Evolutionary conservation across 2,329 filamentous ascomycete species (phyloP).

Genomic region (Passalora sequoiae): DNA sequence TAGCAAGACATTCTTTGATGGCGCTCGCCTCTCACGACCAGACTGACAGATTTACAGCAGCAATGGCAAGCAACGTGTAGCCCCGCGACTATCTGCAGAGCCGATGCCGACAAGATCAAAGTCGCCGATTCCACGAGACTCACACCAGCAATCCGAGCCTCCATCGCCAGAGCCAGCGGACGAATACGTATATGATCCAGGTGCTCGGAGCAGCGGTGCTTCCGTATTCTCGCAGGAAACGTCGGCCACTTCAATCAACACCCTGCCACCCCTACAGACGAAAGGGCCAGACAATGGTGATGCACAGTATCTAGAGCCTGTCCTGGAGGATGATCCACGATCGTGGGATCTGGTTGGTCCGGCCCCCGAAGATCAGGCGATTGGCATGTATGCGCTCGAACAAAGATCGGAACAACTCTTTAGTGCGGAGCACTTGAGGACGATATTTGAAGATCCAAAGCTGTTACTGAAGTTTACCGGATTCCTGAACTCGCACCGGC

Average conservation of each 20-base stretch:
- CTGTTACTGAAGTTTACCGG: constrained; percentile 62
- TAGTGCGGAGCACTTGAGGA: constrained; percentile 58
- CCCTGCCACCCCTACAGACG: constrained; percentile 41
- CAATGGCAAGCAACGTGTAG: constrained; percentile 7
- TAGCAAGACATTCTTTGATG: too few relatives aligned
- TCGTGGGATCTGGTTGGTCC: constrained; percentile 52
- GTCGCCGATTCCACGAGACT: constrained; percentile 7
- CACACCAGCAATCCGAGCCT: constrained; percentile 6
- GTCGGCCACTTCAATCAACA: constrained; percentile 33
- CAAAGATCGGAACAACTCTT: constrained; percentile 61
- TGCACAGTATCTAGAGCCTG: constrained; percentile 41
- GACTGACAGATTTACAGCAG: constrained; percentile 7
- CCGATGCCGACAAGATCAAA: constrained; percentile 9
- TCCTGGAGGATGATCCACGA: constrained; percentile 50
- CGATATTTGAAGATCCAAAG: constrained; percentile 60
- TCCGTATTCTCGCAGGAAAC: constrained; percentile 36
- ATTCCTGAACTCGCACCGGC: constrained; percentile 57
- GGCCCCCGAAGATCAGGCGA: constrained; percentile 24
- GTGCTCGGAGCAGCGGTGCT: constrained; percentile 32
- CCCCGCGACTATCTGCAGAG: neutral
- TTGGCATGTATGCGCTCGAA: constrained; percentile 54
- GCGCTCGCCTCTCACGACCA: neutral
- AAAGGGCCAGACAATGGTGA: constrained; percentile 39
- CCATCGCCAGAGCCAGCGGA: constrained; percentile 16
- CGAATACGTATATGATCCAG: constrained; percentile 20